Conservation (phyloP, 1,139 yeast genomes). For the Hansenula sp. region DNA sequence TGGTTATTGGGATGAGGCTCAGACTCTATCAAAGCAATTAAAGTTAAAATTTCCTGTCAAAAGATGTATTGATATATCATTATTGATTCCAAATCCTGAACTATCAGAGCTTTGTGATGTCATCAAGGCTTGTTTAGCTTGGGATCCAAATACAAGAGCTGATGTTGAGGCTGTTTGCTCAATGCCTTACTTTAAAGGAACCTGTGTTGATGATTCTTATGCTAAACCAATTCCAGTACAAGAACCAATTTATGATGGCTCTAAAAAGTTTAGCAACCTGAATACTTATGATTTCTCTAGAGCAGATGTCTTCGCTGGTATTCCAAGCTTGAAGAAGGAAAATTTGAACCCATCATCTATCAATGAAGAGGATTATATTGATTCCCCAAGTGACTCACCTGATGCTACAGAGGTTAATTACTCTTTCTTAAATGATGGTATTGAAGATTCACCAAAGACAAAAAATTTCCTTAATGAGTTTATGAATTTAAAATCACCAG, state of each 20-base stretch:
- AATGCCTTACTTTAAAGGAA: conserved; percentile 49
- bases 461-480: too few relatives aligned
- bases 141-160: conserved; percentile 61
- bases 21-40: conserved; percentile 40
- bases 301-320: conserved; percentile 2
- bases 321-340: neutral
- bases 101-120: conserved; percentile 41
- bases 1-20: conserved; percentile 65
- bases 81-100: conserved; percentile 34
- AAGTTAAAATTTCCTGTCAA: conserved; percentile 51
- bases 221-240: neutral
- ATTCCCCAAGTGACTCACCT: neutral
- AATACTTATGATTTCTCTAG: neutral
- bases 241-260: conserved; percentile 1
- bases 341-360: neutral
- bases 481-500: too few relatives aligned
- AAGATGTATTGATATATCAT: conserved; percentile 34
- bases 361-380: neutral
- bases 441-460: neutral
- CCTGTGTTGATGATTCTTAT: conserved; percentile 26
- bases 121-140: conserved; percentile 51
- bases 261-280: neutral
- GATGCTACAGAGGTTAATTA: conserved; percentile 2
- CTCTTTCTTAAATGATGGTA: neutral
- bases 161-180: conserved; percentile 40